phyloP scores from a whole-genome alignment of 139 green algal species.

The Mychonastes homosphaera region DNA sequence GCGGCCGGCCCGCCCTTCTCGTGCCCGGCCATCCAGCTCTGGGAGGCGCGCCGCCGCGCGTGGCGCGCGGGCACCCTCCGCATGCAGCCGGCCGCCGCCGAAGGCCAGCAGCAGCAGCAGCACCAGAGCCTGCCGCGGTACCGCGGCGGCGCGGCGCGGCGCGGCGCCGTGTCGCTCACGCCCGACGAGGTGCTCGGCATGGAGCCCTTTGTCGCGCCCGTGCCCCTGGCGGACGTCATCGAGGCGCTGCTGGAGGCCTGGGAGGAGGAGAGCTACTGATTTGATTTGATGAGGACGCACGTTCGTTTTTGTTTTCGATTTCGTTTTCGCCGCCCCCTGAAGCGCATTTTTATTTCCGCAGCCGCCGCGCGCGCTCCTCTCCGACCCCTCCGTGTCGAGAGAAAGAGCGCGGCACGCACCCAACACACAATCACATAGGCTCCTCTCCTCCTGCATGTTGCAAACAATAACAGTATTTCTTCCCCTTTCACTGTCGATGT shows the following conservation, averaged over 20 bases:
- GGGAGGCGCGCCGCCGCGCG: too few species aligned
- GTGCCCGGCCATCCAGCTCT: background rate
- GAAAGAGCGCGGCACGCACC: too few species aligned
- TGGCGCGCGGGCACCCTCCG: background rate
- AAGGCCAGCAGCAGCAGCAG: background rate
- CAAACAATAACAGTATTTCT: too few species aligned
- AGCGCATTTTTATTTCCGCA: too few species aligned
- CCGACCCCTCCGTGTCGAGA: too few species aligned
- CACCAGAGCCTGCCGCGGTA: background rate
- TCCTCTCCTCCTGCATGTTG: too few species aligned
- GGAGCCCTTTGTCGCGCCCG: background rate
- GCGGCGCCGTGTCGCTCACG: background rate
- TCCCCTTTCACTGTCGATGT: too few species aligned
- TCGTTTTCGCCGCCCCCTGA: too few species aligned
- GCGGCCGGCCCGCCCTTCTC: background rate
- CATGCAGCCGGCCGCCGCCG: background rate
- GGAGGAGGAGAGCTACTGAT: constrained; percentile 11
- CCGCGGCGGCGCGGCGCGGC: background rate
- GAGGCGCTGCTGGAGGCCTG: constrained; percentile 13
- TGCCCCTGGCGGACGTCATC: constrained; percentile 7
- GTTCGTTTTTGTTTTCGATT: too few species aligned
- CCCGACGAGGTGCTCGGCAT: background rate
- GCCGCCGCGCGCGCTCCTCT: too few species aligned
- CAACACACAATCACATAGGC: too few species aligned
- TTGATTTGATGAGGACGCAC: background rate